Percentiles rank a stretch among this genome's conserved stretches.
These are phyloP conservation scores for Murraya paniculata DNA, from an alignment of 345 rosid genomes.

Conservation along the genomic window DNA sequence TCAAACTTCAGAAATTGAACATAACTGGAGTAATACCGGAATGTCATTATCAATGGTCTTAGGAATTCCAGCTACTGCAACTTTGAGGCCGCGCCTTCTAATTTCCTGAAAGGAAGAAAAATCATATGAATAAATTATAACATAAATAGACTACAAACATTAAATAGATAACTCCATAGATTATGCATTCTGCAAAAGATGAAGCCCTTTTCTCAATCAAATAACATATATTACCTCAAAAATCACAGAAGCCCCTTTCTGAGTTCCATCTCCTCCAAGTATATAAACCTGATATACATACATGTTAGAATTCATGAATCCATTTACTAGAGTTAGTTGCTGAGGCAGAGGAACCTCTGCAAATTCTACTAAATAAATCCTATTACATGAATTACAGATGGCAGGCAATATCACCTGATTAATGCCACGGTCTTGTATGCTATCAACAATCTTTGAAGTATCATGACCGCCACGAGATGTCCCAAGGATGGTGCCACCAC, in stretches of 20 bases:
- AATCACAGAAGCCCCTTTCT: slow-evolving; percentile 71
- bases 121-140: background rate
- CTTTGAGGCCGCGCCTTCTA: slow-evolving; percentile 76
- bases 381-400: background rate
- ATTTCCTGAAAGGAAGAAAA: slow-evolving; percentile 48
- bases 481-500: slow-evolving; percentile 84
- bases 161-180: background rate
- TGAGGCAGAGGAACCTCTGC: background rate
- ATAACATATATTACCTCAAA: slow-evolving; percentile 51
- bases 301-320: background rate
- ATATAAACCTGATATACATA: slow-evolving; percentile 56
- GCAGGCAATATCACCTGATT: slow-evolving; percentile 51
- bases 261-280: slow-evolving; percentile 93
- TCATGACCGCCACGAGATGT: slow-evolving; percentile 86
- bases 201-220: background rate
- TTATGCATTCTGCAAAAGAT: background rate
- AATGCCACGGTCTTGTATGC: slow-evolving; percentile 93
- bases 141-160: background rate
- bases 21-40: slow-evolving; percentile 36
- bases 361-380: background rate
- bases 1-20: background rate
- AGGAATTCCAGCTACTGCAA: slow-evolving; percentile 84
- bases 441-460: slow-evolving; percentile 82
- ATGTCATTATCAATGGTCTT: slow-evolving; percentile 89
- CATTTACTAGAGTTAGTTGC: background rate